Base-by-base conservation (phyloP, 2,329 filamentous ascomycete genomes). In the Xylariomycetidae sp. region DNA sequence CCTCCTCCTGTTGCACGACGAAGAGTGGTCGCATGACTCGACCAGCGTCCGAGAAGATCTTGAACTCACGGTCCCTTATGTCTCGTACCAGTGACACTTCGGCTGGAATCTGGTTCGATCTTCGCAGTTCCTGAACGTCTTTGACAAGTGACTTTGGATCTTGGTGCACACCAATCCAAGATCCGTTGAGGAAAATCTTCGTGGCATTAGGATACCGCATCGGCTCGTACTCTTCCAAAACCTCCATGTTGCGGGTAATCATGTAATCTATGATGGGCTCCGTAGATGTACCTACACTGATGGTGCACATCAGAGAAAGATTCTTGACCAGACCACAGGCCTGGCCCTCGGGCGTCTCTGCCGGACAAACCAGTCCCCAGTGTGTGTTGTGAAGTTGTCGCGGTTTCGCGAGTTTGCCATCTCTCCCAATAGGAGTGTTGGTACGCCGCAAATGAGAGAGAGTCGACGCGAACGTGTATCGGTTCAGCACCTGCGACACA, bases 261-360 rank as follows among this genome's bases (percentile, higher is more conserved):
- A 98, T 92, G 67, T 94, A 98, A 50, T 95, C 87, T 25, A 90
- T 80, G 49, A 97, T 85, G 2, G 90, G 89, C 37, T 90, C 85
- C 13, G 86, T 86, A 12, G 89, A 88, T 18, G 88, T 94, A 51
- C 90, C 90, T 31, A 97, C 89, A 53, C 88, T 96, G 55, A 98
- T 89, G 53, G 94, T 96, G 57, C 92, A 97, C 90, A 98, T 97
- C 33, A 98, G 72, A 5, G 92, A 89, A 57, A 98, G 57, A 55
- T 98, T 98, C 72, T 98, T 98, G 62, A 98, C 92, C 45, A 98
- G 70, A 66, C 92, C 92, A 68, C 92, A 98, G 63, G 92, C 92
- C 61, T 98, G 92, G 44, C 92, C 92, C 75, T 98, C 92, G 16
- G 92, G 92, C 12, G 92, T 98, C 61, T 98, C 92, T 18, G 92